These are phyloP conservation scores for Aspergillus sclerotioniger DNA, from an alignment of 495 filamentous ascomycete species.

Conservation along the genomic window DNA sequence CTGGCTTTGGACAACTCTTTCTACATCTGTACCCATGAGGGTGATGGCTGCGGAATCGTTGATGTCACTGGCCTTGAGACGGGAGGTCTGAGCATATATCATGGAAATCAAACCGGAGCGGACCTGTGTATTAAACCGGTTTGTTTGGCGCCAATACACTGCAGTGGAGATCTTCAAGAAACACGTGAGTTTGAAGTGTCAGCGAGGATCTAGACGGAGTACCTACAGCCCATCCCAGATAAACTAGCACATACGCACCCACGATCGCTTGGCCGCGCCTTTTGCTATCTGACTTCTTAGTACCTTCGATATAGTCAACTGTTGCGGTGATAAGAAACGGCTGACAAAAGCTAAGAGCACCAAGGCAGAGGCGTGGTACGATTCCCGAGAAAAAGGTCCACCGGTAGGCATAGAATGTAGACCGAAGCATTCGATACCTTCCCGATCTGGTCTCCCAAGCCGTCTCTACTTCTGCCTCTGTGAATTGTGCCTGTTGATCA, in stretches of 20 bases:
- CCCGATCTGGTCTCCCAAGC: neutral
- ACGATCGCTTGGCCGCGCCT: neutral
- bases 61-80: neutral
- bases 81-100: neutral
- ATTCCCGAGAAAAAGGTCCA: neutral
- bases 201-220: neutral
- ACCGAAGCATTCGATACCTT: neutral
- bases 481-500: neutral
- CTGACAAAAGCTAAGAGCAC: neutral
- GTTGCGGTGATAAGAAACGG: neutral
- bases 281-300: neutral
- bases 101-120: constrained; percentile 37
- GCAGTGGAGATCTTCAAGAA: neutral
- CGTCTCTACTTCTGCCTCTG: neutral
- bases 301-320: neutral
- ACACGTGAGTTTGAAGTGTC: neutral
- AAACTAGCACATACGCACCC: neutral
- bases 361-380: neutral
- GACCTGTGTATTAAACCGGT: neutral
- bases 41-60: neutral
- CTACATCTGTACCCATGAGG: neutral
- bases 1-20: neutral
- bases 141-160: neutral
- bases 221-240: neutral
- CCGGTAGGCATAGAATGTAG: neutral